These are phyloP conservation scores for Penstemon eatonii DNA, from an alignment of 257 asterid genomes.

Conservation along the genomic window DNA sequence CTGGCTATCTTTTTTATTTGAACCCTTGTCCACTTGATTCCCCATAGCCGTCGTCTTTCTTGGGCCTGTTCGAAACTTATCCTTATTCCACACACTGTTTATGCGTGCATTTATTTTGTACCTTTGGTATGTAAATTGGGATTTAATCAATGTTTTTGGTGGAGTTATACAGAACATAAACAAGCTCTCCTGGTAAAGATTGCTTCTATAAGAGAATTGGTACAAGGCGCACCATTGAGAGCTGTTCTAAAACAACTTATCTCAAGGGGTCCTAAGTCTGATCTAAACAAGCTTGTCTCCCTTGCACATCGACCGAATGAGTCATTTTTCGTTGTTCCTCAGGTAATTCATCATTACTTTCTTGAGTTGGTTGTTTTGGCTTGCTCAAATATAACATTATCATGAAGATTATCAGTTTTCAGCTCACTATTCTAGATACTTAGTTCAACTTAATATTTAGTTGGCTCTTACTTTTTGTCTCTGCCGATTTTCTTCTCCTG, in stretches of 20 bases:
- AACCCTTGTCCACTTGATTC: neutral
- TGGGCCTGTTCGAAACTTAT: slow-evolving; percentile 9
- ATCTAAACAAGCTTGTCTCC: slow-evolving; percentile 59
- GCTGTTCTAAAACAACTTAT: slow-evolving; percentile 70
- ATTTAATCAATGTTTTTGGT: slow-evolving; percentile 26
- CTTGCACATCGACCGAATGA: slow-evolving; percentile 92
- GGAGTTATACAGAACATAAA: slow-evolving; percentile 51
- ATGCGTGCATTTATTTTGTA: slow-evolving; percentile 9
- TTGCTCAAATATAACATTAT: neutral
- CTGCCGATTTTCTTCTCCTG: slow-evolving; percentile 5
- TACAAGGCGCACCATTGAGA: slow-evolving; percentile 88
- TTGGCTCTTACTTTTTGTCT: neutral
- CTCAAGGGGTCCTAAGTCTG: slow-evolving; percentile 60
- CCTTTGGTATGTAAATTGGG: slow-evolving; percentile 23
- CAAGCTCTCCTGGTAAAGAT: slow-evolving; percentile 68
- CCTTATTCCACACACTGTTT: neutral
- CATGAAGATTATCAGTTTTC: slow-evolving; percentile 5
- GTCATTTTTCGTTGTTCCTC: slow-evolving; percentile 87
- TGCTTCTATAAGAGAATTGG: slow-evolving; percentile 91
- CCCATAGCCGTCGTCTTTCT: slow-evolving; percentile 3
- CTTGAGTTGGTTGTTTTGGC: slow-evolving; percentile 23
- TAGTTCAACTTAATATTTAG: neutral
- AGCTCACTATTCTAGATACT: slow-evolving; percentile 18
- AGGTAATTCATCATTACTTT: slow-evolving; percentile 45
- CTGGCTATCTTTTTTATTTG: neutral